A percentile compares a stretch with the other conserved stretches of the same genome.
These are phyloP conservation scores for Pseudogymnoascus sp. DNA, from an alignment of 2,329 filamentous ascomycete species.

Conservation along the genomic window DNA sequence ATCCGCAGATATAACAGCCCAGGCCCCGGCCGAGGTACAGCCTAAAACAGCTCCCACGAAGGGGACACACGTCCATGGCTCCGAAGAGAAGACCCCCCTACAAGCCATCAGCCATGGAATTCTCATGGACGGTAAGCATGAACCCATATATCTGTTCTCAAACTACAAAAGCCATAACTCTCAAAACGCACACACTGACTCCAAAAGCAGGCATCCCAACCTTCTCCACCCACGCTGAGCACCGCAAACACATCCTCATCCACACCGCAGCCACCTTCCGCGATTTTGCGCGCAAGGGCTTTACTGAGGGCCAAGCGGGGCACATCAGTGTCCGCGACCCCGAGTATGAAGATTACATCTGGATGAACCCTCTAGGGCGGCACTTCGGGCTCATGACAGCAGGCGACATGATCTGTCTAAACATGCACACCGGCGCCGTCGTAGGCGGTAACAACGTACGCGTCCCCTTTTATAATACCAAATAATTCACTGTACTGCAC, in stretches of 20 bases:
- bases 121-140: constrained; percentile 20
- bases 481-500: background rate
- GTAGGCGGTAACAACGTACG: constrained; percentile 49
- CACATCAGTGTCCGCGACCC: constrained; percentile 63
- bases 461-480: background rate
- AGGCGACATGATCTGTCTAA: constrained; percentile 58
- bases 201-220: constrained; percentile 45
- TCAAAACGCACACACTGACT: constrained; percentile 7
- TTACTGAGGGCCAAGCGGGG: constrained; percentile 60
- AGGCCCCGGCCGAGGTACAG: background rate
- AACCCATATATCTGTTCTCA: background rate
- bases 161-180: too few relatives aligned
- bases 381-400: constrained; percentile 59
- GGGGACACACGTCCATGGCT: constrained; percentile 3
- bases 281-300: constrained; percentile 56
- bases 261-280: constrained; percentile 64
- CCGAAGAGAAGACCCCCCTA: constrained; percentile 25
- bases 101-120: constrained; percentile 28
- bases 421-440: constrained; percentile 49
- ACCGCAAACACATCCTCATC: constrained; percentile 55
- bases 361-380: constrained; percentile 59
- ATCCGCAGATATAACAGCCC: background rate
- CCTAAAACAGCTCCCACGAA: background rate
- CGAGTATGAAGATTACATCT: constrained; percentile 51
- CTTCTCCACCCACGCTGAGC: constrained; percentile 43